These are phyloP conservation scores for Lithospermum erythrorhizon DNA, from an alignment of 257 asterid species.

Conservation along the genomic window DNA sequence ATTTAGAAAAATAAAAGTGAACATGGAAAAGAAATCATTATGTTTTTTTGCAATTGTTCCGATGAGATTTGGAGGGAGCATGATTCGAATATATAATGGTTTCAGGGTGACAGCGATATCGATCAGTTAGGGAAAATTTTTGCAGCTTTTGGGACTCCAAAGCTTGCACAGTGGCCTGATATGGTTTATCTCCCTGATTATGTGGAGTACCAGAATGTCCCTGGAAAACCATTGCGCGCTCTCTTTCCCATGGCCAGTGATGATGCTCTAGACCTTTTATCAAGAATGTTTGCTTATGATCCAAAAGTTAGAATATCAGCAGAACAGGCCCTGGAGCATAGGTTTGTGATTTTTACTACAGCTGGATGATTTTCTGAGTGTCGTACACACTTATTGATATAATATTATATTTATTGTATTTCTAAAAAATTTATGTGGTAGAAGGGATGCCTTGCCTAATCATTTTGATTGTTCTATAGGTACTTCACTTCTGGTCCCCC, in stretches of 20 bases:
- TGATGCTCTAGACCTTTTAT: slow-evolving; percentile 75
- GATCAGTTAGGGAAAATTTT: slow-evolving; percentile 98
- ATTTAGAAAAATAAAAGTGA: too few species aligned
- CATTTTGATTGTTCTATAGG: slow-evolving; percentile 26
- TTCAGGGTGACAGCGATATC: slow-evolving; percentile 84
- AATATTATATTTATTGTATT: neutral
- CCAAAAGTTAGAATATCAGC: slow-evolving; percentile 91
- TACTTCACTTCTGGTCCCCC: slow-evolving; percentile 79
- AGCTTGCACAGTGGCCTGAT: slow-evolving; percentile 85
- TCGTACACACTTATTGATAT: neutral
- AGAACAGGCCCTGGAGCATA: slow-evolving; percentile 87
- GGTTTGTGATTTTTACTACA: slow-evolving; percentile 32
- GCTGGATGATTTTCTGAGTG: neutral
- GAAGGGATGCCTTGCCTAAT: slow-evolving; percentile 12
- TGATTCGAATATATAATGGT: slow-evolving; percentile 1
- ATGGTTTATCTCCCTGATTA: slow-evolving; percentile 91
- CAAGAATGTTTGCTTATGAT: slow-evolving; percentile 82
- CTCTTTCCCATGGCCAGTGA: slow-evolving; percentile 93
- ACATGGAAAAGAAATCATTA: neutral
- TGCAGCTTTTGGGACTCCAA: slow-evolving; percentile 94
- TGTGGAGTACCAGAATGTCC: slow-evolving; percentile 37
- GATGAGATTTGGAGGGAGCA: neutral
- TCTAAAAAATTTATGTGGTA: neutral
- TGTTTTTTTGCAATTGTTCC: neutral
- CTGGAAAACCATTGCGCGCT: slow-evolving; percentile 42